Evolutionary conservation across 176 grass and related monocot species (phyloP).

Genomic region (Canna indica): DNA sequence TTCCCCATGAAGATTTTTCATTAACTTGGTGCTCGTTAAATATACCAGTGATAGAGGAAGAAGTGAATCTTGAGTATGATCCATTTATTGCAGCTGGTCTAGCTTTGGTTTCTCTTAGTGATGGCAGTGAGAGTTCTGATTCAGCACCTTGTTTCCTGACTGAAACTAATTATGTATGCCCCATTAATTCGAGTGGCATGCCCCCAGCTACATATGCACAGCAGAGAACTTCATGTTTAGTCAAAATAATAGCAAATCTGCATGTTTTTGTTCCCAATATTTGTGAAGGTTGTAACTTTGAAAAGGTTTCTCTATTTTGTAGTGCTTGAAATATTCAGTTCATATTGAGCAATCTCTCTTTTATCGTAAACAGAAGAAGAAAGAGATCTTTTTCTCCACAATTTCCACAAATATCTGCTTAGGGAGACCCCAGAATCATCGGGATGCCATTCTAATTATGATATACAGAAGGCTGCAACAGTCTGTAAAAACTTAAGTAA

Average conservation of each 20-base stretch:
- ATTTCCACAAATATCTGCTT: conserved; percentile 62
- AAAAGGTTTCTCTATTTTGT: conserved; percentile 1
- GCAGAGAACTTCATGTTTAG: conserved; percentile 75
- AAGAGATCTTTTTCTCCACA: conserved; percentile 84
- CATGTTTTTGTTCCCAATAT: conserved; percentile 96
- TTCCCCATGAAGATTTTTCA: conserved; percentile 67
- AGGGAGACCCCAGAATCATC: conserved; percentile 31
- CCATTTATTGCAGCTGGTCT: conserved; percentile 60
- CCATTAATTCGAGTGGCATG: conserved; percentile 43
- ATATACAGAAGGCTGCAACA: conserved; percentile 26
- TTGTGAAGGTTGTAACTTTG: conserved; percentile 68
- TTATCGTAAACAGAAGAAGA: conserved; percentile 64
- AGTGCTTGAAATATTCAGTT: conserved; percentile 7
- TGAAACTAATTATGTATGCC: conserved; percentile 51
- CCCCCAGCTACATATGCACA: conserved; percentile 62
- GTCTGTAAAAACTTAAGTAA: conserved; percentile 82
- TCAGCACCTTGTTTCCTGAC: conserved; percentile 32
- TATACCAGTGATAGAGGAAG: conserved; percentile 61
- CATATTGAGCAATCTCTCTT: background rate
- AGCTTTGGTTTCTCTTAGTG: conserved; percentile 27
- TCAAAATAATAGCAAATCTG: conserved; percentile 96
- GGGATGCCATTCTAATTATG: conserved; percentile 21
- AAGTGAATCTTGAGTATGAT: conserved; percentile 89
- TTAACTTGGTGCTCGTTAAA: conserved; percentile 80
- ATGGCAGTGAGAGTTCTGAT: conserved; percentile 14